A percentile compares a stretch with the other conserved stretches of the same genome.
Conservation (phyloP, 805 yeast species). For the Blastobotrys peoriensis region DNA sequence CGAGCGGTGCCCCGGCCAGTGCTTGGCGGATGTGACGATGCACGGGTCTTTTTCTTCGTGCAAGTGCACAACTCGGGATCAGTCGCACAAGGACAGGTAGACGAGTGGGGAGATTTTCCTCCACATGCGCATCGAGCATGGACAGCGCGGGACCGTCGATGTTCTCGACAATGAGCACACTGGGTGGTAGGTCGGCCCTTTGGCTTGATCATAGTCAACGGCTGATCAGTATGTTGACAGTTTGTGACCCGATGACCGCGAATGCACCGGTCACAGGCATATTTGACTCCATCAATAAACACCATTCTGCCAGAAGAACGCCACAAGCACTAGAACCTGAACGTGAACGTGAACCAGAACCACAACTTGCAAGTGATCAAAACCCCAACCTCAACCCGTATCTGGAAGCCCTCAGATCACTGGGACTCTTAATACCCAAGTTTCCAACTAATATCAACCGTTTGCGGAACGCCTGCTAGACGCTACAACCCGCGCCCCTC, state of each 20-base stretch:
- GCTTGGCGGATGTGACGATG: not conserved
- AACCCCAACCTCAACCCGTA: too few species aligned
- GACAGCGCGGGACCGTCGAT: slow-evolving; percentile 20
- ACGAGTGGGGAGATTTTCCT: slow-evolving; percentile 11
- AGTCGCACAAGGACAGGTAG: slow-evolving; percentile 19
- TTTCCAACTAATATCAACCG: not conserved
- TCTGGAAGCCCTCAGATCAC: not conserved
- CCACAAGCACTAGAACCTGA: not conserved
- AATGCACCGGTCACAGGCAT: slow-evolving; percentile 86
- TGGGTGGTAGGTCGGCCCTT: slow-evolving; percentile 95
- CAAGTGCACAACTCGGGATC: slow-evolving; percentile 20
- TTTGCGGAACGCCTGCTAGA: not conserved
- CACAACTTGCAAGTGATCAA: too few species aligned
- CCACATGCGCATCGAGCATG: slow-evolving; percentile 33
- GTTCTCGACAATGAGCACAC: slow-evolving; percentile 62
- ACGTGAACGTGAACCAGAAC: too few species aligned
- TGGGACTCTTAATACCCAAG: not conserved
- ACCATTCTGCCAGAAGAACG: slow-evolving; percentile 50
- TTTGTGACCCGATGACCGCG: slow-evolving; percentile 95
- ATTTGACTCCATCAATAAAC: slow-evolving; percentile 83
- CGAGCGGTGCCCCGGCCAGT: not conserved
- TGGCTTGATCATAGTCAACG: slow-evolving; percentile 87
- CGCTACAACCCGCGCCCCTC: not conserved
- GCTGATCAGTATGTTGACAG: slow-evolving; percentile 88
- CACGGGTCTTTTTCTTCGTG: slow-evolving; percentile 13